Conservation (phyloP, 2,329 filamentous ascomycete species). For the Xylariales sp. region DNA sequence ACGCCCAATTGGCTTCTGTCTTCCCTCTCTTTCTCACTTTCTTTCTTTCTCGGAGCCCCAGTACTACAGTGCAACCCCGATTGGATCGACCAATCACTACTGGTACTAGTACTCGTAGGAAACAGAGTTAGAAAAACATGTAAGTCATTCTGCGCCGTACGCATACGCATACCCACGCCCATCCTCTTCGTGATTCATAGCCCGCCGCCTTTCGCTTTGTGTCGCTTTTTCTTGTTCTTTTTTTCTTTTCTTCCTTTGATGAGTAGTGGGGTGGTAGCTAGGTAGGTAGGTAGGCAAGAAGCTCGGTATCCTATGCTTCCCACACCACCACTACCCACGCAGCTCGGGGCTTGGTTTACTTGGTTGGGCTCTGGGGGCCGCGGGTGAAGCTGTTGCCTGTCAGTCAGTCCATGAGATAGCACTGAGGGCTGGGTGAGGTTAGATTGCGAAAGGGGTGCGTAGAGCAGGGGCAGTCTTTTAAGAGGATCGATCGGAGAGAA, state of each 20-base stretch:
- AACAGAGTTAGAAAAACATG: neutral
- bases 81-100: no score
- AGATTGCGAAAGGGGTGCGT: neutral
- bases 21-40: no score
- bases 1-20: constrained; percentile 5
- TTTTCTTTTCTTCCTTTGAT: no score
- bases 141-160: neutral
- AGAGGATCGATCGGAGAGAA: neutral
- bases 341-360: constrained; percentile 34
- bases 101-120: neutral
- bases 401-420: no score
- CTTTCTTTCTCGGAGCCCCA: no score
- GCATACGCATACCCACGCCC: neutral
- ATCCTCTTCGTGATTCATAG: neutral
- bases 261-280: no score
- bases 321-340: neutral
- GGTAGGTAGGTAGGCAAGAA: neutral
- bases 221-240: neutral
- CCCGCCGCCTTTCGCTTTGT: neutral
- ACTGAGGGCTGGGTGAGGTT: neutral
- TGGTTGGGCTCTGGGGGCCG: constrained; percentile 44
- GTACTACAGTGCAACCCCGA: no score
- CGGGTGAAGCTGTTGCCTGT: constrained; percentile 45
- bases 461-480: no score
- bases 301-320: no score